Evolutionary conservation across 208 protist genomes (phyloP).

Genomic region (Crithidia expoeki): DNA sequence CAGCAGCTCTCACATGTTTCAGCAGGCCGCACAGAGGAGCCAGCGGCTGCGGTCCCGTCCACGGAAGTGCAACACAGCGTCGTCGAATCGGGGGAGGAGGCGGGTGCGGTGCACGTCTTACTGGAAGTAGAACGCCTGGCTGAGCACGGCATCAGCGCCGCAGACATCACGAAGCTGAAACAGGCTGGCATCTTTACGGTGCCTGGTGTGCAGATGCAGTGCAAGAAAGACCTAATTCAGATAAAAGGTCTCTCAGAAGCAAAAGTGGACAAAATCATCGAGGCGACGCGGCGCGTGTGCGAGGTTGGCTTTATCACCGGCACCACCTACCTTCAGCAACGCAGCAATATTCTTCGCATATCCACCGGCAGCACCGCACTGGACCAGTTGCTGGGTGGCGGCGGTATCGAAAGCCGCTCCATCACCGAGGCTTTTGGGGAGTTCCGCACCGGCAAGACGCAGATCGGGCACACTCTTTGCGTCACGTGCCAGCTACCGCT

Average conservation of each 20-base stretch:
- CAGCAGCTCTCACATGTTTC: conserved; percentile 17
- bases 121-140: conserved; percentile 90
- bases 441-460: conserved; percentile 99
- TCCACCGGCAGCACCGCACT: conserved; percentile 95
- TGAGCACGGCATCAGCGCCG: conserved; percentile 88
- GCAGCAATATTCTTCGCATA: conserved; percentile 88
- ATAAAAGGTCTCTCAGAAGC: conserved; percentile 98
- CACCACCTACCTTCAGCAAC: conserved; percentile 83
- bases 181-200: conserved; percentile 92
- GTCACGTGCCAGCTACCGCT: conserved; percentile 96
- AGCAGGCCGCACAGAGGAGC: conserved; percentile 1
- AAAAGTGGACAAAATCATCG: conserved; percentile 98
- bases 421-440: conserved; percentile 99
- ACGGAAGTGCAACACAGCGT: conserved; percentile 20
- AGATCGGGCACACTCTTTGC: conserved; percentile 98
- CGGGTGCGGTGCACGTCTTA: conserved; percentile 44
- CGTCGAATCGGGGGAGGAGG: conserved; percentile 30
- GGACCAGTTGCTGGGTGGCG: conserved; percentile 94
- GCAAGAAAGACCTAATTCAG: conserved; percentile 84
- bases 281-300: conserved; percentile 92
- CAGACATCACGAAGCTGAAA: conserved; percentile 91
- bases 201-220: conserved; percentile 92
- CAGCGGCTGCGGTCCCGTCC: conserved; percentile 22
- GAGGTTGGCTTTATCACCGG: conserved; percentile 91
- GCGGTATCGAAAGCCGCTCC: conserved; percentile 96